These are phyloP conservation scores for Grosmannia serpens DNA, from an alignment of 2,329 filamentous ascomycete genomes.

Conservation along the genomic window DNA sequence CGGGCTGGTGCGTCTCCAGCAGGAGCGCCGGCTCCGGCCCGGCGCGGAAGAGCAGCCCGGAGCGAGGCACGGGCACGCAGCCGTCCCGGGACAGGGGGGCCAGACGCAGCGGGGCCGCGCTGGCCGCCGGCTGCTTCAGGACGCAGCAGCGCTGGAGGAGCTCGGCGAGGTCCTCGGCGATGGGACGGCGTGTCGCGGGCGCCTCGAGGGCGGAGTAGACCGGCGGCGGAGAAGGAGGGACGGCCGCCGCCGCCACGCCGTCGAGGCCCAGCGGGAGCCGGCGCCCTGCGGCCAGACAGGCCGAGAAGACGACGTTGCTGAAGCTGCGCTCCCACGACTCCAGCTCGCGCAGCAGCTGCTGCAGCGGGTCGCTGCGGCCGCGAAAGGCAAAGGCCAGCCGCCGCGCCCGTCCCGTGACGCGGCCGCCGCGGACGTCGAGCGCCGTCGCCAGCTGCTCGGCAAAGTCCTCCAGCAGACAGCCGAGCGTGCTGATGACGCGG, in stretches of 20 bases:
- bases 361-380: background rate
- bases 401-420: background rate
- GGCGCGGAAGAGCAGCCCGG: background rate
- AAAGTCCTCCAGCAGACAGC: background rate
- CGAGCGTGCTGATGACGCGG: background rate
- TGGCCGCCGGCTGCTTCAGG: background rate
- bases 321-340: conserved; percentile 1
- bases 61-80: background rate
- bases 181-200: background rate
- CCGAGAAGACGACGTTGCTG: background rate
- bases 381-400: background rate
- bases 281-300: background rate
- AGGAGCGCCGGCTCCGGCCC: background rate
- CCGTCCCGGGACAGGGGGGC: background rate
- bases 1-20: background rate
- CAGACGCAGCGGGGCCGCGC: background rate
- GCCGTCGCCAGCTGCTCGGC: background rate
- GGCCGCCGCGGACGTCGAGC: background rate
- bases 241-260: background rate
- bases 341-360: background rate
- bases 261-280: background rate
- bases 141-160: background rate
- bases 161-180: background rate
- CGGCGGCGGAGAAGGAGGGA: background rate
- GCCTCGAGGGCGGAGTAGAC: background rate